Conservation (phyloP, 2,329 filamentous ascomycete species). For the Malbranchea zuffiana region DNA sequence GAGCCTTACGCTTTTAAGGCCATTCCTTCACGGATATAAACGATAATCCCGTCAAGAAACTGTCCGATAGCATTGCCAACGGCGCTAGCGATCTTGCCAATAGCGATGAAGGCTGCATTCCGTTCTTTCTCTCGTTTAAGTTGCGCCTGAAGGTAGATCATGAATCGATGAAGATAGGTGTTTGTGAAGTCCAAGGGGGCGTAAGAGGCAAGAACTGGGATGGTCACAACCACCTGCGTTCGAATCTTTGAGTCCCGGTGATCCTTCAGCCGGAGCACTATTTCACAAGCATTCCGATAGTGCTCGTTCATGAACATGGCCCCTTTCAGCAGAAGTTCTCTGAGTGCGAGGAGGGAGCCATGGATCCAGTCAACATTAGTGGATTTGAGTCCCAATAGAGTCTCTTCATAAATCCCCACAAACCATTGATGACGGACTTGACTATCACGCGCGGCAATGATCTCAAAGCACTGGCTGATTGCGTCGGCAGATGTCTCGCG, state of each 20-base stretch:
- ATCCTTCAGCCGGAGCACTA: conserved; percentile 84
- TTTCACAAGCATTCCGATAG: conserved; percentile 85
- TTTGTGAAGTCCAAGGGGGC: conserved; percentile 81
- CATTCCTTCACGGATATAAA: conserved; percentile 85
- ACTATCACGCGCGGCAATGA: conserved; percentile 85
- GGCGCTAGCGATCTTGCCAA: conserved; percentile 91
- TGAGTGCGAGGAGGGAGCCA: conserved; percentile 84
- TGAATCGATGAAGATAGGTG: conserved; percentile 84
- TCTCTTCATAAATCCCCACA: conserved; percentile 78
- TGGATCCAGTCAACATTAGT: conserved; percentile 81
- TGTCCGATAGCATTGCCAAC: conserved; percentile 91
- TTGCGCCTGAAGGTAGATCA: conserved; percentile 89
- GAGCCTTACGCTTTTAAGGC: conserved; percentile 58
- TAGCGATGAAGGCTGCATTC: conserved; percentile 88
- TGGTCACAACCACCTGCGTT: conserved; percentile 79
- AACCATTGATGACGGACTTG: conserved; percentile 82
- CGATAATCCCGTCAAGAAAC: conserved; percentile 86
- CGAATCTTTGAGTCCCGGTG: conserved; percentile 80
- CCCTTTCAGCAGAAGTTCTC: conserved; percentile 84
- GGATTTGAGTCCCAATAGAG: conserved; percentile 64
- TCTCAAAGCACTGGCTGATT: conserved; percentile 89
- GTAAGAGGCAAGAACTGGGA: conserved; percentile 86
- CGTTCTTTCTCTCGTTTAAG: conserved; percentile 90
- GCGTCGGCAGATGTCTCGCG: conserved; percentile 85
- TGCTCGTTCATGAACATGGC: conserved; percentile 99